Percentiles rank a stretch among this genome's conserved stretches.
Conservation (phyloP, 441 rosid genomes). For the Euphorbia schlechtendalii region DNA sequence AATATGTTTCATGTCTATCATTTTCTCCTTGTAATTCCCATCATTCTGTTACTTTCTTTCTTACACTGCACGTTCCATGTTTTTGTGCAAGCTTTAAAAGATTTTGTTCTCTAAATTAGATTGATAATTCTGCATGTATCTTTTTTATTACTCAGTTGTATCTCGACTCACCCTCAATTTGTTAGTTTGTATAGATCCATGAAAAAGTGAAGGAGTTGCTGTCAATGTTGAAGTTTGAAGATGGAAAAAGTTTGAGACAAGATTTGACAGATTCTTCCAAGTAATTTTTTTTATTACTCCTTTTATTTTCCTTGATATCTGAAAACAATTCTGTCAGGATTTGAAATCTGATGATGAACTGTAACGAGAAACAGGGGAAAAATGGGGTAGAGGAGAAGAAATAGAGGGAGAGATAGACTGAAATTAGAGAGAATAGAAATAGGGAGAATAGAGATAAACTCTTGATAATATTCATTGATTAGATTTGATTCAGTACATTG, state of each 20-base stretch:
- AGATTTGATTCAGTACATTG: too few species aligned
- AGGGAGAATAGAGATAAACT: too few species aligned
- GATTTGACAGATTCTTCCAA: constrained; percentile 41
- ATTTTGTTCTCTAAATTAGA: not conserved
- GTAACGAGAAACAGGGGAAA: too few species aligned
- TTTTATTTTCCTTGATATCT: constrained; percentile 15
- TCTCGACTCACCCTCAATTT: constrained; percentile 11
- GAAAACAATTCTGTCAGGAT: too few species aligned
- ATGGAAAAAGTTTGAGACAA: constrained; percentile 41
- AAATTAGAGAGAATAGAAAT: too few species aligned
- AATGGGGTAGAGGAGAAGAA: too few species aligned
- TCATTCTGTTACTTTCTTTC: not conserved
- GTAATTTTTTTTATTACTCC: constrained; percentile 28
- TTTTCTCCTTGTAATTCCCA: not conserved
- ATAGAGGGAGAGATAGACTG: too few species aligned
- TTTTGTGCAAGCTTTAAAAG: not conserved
- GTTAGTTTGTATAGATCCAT: constrained; percentile 42
- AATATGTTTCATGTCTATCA: not conserved
- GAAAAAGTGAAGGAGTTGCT: constrained; percentile 54
- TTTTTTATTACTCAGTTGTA: constrained; percentile 1
- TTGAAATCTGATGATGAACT: too few species aligned
- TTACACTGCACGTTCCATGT: not conserved
- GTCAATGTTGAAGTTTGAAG: constrained; percentile 40
- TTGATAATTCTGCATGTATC: not conserved
- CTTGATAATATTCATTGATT: too few species aligned